Evolutionary conservation across 257 asterid genomes (phyloP).

Genomic region (Hygrophila difformis): DNA sequence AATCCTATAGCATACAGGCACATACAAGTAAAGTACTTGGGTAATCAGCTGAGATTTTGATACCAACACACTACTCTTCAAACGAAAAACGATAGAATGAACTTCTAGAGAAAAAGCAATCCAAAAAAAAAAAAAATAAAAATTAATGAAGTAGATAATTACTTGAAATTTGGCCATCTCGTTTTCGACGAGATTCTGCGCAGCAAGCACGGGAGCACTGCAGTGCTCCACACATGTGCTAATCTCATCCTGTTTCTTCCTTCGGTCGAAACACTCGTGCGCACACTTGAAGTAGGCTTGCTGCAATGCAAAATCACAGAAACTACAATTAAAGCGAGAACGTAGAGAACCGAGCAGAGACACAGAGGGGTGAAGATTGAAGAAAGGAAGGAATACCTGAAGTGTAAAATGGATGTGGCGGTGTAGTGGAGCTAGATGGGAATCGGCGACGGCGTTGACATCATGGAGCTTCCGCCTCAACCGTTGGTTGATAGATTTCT

Average conservation of each 20-base stretch:
- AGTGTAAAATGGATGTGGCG: conserved; percentile 90
- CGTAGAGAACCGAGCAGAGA: too few species aligned
- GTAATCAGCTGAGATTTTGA: too few species aligned
- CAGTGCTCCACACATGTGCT: conserved; percentile 86
- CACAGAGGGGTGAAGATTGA: too few species aligned
- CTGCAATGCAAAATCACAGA: too few species aligned
- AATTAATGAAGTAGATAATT: too few species aligned
- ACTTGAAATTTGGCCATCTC: conserved; percentile 90
- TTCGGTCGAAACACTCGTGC: conserved; percentile 86
- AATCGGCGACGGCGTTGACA: conserved; percentile 71
- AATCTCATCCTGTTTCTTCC: conserved; percentile 58
- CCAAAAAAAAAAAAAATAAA: neutral
- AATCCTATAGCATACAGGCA: too few species aligned
- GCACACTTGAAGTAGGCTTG: conserved; percentile 94
- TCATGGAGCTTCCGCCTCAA: conserved; percentile 72
- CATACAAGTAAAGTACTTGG: too few species aligned
- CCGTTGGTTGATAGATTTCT: conserved; percentile 58
- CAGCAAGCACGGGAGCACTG: conserved; percentile 66
- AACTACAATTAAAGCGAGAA: too few species aligned
- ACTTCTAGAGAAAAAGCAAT: neutral
- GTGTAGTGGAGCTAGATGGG: conserved; percentile 61
- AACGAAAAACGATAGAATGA: neutral
- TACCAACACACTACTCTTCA: too few species aligned
- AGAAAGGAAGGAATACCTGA: conserved; percentile 40
- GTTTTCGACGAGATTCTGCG: conserved; percentile 74